phyloP scores from a whole-genome alignment of 352 stramenopile species.

The Phytophthora ramorum region DNA sequence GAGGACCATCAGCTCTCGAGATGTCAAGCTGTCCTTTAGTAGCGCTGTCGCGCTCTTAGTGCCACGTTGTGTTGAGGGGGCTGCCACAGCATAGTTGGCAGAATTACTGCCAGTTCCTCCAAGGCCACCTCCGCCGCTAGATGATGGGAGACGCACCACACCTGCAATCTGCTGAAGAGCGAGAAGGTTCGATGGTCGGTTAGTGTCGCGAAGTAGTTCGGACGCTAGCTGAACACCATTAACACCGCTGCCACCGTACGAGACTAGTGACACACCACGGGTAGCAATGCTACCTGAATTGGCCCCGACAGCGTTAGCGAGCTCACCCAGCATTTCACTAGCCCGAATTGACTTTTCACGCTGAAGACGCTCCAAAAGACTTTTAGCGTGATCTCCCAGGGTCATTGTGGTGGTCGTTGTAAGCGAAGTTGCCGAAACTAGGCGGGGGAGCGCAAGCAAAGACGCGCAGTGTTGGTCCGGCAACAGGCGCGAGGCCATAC shows the following conservation, averaged over 20 bases:
- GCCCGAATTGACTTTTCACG: conserved; percentile 88
- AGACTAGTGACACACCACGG: conserved; percentile 77
- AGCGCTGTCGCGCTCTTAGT: conserved; percentile 49
- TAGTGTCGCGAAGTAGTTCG: conserved; percentile 87
- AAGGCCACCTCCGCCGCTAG: conserved; percentile 34
- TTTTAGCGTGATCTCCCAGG: conserved; percentile 75
- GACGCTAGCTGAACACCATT: conserved; percentile 90
- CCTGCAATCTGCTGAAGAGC: conserved; percentile 49
- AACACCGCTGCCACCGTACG: conserved; percentile 80
- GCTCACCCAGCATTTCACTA: conserved; percentile 85
- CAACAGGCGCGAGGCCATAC: conserved; percentile 83
- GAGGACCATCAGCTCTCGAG: conserved; percentile 86
- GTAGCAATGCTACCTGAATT: conserved; percentile 78
- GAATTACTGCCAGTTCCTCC: conserved; percentile 28
- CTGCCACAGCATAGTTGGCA: conserved; percentile 41
- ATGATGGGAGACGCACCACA: conserved; percentile 44
- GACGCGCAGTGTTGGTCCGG: conserved; percentile 87
- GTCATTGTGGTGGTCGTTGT: conserved; percentile 76
- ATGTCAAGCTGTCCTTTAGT: conserved; percentile 78
- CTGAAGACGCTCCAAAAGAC: conserved; percentile 73
- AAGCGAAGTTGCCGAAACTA: conserved; percentile 83
- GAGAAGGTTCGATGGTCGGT: conserved; percentile 73
- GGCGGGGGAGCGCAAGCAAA: conserved; percentile 75
- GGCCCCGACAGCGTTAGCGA: conserved; percentile 79
- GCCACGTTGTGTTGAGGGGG: conserved; percentile 42